Evolutionary conservation across 441 rosid species (phyloP).

Genomic region (Gossypium trilobum): DNA sequence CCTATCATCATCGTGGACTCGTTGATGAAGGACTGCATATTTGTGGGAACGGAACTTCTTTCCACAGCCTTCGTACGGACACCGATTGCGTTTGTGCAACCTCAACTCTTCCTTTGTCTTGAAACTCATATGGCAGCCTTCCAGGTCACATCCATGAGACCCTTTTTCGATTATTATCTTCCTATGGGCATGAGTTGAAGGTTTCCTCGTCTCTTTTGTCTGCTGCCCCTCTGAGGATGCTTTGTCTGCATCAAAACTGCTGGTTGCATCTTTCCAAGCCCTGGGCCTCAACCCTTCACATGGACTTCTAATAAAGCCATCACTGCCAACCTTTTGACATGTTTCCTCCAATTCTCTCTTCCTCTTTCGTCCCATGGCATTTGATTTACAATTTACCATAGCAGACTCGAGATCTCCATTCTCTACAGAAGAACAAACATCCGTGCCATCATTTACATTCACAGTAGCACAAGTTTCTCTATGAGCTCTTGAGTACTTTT

Average conservation of each 20-base stretch:
- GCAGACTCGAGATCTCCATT: slow-evolving; percentile 19
- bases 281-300: slow-evolving; percentile 97
- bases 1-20: slow-evolving; percentile 81
- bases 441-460: slow-evolving; percentile 5
- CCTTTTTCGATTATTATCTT: slow-evolving; percentile 31
- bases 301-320: slow-evolving; percentile 72
- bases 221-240: slow-evolving; percentile 25
- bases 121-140: slow-evolving; percentile 82
- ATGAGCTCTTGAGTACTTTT: slow-evolving; percentile 24
- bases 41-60: slow-evolving; percentile 83
- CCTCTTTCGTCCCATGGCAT: slow-evolving; percentile 38
- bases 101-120: slow-evolving; percentile 53
- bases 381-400: slow-evolving; percentile 17
- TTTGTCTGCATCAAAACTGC: slow-evolving; percentile 18
- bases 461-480: slow-evolving; percentile 22
- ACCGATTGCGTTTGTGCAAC: slow-evolving; percentile 65
- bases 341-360: slow-evolving; percentile 41
- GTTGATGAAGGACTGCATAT: slow-evolving; percentile 67
- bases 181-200: slow-evolving; percentile 18
- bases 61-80: slow-evolving; percentile 73
- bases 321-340: slow-evolving; percentile 22
- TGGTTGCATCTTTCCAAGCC: slow-evolving; percentile 31
- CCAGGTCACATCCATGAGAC: slow-evolving; percentile 55
- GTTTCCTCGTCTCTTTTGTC: slow-evolving; percentile 34
- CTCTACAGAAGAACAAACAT: slow-evolving; percentile 7